Evolutionary conservation across 1,139 yeast genomes (phyloP).

Genomic region (Suhomyces anneliseae): DNA sequence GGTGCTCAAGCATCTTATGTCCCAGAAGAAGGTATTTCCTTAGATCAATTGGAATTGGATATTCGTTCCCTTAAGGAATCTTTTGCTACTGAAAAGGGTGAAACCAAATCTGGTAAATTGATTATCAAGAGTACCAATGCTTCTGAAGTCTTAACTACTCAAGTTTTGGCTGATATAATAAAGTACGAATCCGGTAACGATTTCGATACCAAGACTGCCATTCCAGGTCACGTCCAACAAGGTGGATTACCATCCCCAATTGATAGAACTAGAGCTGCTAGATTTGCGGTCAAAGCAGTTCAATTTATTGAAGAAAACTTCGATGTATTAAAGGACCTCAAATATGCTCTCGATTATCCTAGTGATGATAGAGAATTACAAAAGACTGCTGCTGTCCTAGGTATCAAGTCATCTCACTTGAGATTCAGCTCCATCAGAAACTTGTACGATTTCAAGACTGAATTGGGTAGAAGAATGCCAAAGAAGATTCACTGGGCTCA

Average conservation of each 20-base stretch:
- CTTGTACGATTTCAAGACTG: slow-evolving; percentile 85
- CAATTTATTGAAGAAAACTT: slow-evolving; percentile 60
- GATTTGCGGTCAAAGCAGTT: slow-evolving; percentile 69
- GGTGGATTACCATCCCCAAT: slow-evolving; percentile 79
- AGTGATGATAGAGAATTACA: slow-evolving; percentile 35
- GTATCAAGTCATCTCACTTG: slow-evolving; percentile 77
- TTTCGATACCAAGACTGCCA: slow-evolving; percentile 74
- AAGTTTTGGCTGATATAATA: slow-evolving; percentile 66
- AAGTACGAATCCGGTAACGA: slow-evolving; percentile 64
- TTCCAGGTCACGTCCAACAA: slow-evolving; percentile 85
- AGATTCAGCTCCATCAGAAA: slow-evolving; percentile 70
- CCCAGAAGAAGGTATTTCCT: slow-evolving; percentile 82
- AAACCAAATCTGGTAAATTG: slow-evolving; percentile 75
- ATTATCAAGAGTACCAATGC: slow-evolving; percentile 70
- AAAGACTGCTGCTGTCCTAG: slow-evolving; percentile 80
- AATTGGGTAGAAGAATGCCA: slow-evolving; percentile 78
- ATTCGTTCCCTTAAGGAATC: slow-evolving; percentile 67
- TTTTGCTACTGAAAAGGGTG: slow-evolving; percentile 75
- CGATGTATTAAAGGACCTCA: slow-evolving; percentile 20
- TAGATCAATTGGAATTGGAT: slow-evolving; percentile 74
- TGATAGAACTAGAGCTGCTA: slow-evolving; percentile 71
- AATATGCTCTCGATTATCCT: slow-evolving; percentile 35
- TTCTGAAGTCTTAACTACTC: slow-evolving; percentile 64
- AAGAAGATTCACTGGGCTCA: slow-evolving; percentile 81
- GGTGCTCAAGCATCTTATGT: slow-evolving; percentile 94